Conservation (phyloP, 176 grass and related monocot genomes). For the Cocos nucifera region DNA sequence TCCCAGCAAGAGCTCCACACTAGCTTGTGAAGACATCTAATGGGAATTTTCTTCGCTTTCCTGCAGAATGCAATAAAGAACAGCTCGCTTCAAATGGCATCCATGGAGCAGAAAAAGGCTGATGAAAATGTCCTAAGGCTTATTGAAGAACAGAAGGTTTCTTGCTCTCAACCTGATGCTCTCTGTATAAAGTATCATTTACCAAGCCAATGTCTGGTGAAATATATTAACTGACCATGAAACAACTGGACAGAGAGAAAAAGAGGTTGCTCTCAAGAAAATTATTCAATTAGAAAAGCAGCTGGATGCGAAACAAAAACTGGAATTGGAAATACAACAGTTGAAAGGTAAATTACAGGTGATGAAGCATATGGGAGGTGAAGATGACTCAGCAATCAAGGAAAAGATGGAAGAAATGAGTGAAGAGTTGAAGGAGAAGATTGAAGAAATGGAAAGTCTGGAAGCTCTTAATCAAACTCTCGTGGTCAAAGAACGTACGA, state of each 20-base stretch:
- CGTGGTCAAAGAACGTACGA: slow-evolving; percentile 35
- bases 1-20: no score
- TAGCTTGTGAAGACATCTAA: no score
- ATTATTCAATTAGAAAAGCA: slow-evolving; percentile 44
- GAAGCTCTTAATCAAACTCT: slow-evolving; percentile 41
- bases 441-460: slow-evolving; percentile 43
- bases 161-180: slow-evolving; percentile 6
- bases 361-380: slow-evolving; percentile 40
- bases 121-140: slow-evolving; percentile 48
- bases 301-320: slow-evolving; percentile 49
- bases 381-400: slow-evolving; percentile 27
- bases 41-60: not conserved
- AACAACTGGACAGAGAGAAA: slow-evolving; percentile 30
- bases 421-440: slow-evolving; percentile 43
- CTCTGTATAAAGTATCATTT: no score
- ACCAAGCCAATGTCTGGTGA: no score
- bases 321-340: slow-evolving; percentile 55
- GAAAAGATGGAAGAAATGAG: slow-evolving; percentile 28
- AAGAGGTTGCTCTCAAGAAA: slow-evolving; percentile 36
- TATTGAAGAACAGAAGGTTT: slow-evolving; percentile 60
- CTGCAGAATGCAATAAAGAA: slow-evolving; percentile 47
- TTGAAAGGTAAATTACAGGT: slow-evolving; percentile 37
- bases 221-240: no score
- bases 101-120: slow-evolving; percentile 38
- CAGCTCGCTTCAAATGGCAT: slow-evolving; percentile 50